Evolutionary conservation across 78 protist species (phyloP).

Genomic region (slime mould (Dictyostelium discoideum)): dicty_2.7 NC_007091.3:2130001-2130500

Average conservation of each 20-base stretch:
- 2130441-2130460: neutral
- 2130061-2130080: constrained; percentile 17
- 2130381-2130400: neutral
- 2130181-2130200: neutral
- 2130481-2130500: neutral
- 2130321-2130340: neutral
- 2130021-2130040: neutral
- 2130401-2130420: neutral
- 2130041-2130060: constrained; percentile 28
- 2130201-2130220: neutral
- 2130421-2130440: neutral
- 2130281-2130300: neutral
- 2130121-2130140: neutral
- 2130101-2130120: neutral
- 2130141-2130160: neutral
- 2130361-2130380: neutral
- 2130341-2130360: neutral
- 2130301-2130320: neutral
- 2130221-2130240: neutral
- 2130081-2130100: neutral
- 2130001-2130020: neutral
- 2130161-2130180: neutral
- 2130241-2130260: neutral
- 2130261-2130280: neutral
- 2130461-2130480: neutral